Conservation (phyloP, 345 rosid genomes). For the sweet orange (Citrus sinensis) region DNA sequence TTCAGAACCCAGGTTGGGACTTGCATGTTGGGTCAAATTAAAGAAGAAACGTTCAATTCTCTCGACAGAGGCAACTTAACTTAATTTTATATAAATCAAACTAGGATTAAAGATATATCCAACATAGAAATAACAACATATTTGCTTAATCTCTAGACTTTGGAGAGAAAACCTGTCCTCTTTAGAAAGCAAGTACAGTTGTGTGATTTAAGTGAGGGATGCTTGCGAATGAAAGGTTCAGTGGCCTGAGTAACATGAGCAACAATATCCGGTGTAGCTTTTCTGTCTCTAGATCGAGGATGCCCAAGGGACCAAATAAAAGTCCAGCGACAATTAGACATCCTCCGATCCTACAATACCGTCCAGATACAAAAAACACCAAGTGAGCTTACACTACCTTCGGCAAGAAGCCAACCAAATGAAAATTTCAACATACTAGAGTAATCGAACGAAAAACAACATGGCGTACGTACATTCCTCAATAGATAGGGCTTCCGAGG, state of each 20-base stretch:
- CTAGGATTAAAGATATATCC: neutral
- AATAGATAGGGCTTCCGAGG: conserved; percentile 80
- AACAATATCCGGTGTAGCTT: neutral
- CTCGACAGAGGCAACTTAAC: neutral
- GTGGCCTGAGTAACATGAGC: neutral
- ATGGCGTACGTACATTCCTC: conserved; percentile 61
- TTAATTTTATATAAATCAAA: neutral
- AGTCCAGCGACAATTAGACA: conserved; percentile 70
- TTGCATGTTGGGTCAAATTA: too few species aligned
- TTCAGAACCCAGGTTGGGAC: too few species aligned
- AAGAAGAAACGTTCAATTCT: too few species aligned
- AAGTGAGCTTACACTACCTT: neutral
- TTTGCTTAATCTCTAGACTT: neutral
- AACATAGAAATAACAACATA: too few species aligned
- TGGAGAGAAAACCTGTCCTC: neutral
- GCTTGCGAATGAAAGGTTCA: too few species aligned
- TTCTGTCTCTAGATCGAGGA: neutral
- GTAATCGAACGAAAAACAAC: too few species aligned
- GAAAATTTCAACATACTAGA: too few species aligned
- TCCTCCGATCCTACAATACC: conserved; percentile 61
- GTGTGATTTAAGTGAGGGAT: neutral
- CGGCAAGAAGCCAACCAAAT: too few species aligned
- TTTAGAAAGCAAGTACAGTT: neutral
- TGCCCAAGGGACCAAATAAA: conserved; percentile 89
- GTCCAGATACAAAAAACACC: conserved; percentile 17